Base-by-base conservation (phyloP, 2,329 filamentous ascomycete genomes). In the Exophiala xenobiotica region DNA sequence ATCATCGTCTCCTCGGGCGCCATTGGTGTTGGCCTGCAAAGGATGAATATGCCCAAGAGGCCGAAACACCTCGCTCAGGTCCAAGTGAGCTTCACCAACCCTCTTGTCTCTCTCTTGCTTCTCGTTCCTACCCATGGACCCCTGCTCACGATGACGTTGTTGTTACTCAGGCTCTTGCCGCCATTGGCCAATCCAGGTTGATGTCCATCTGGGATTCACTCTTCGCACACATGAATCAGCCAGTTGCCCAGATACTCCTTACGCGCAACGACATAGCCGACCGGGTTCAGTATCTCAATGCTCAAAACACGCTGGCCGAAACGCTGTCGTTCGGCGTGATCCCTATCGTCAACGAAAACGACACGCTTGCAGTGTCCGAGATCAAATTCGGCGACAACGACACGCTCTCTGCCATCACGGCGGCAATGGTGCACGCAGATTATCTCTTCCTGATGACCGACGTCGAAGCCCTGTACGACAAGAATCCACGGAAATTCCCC, bases 301-400 rank as follows among this genome's bases (percentile, higher is more conserved):
- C 93, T 0, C 90, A 96, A 71, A 96, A 96, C 66, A 97, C 93
- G 0, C 88, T 99, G 67, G 81, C 83, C 46, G 90, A 96, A 69
- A 79, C 97, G 40, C 75, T 99, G 14, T 85, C 91, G 64, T 93
- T 96, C 86, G 91, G 91, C 1, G 92, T 97, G 20, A 95, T 99
- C 57, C 93, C 93, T 7, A 96, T 99, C 63, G 93, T 99, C 58
- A 99, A 99, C 65, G 93, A 99, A 73, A 99, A 99, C 70, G 93
- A 99, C 69, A 99, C 93, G 2, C 75, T 99, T 48, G 90, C 91
- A 19, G 93, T 99, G 59, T 88, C 92, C 38, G 93, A 99, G 79
- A 99, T 99, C 74, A 97, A 97, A 76, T 99, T 99, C 67, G 93
- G 93, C 61, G 93, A 99, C 76, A 99, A 99, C 64, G 93, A 99